Conservation (phyloP, 495 filamentous ascomycete genomes). For the Lasiosphaeriaceae sp. region DNA sequence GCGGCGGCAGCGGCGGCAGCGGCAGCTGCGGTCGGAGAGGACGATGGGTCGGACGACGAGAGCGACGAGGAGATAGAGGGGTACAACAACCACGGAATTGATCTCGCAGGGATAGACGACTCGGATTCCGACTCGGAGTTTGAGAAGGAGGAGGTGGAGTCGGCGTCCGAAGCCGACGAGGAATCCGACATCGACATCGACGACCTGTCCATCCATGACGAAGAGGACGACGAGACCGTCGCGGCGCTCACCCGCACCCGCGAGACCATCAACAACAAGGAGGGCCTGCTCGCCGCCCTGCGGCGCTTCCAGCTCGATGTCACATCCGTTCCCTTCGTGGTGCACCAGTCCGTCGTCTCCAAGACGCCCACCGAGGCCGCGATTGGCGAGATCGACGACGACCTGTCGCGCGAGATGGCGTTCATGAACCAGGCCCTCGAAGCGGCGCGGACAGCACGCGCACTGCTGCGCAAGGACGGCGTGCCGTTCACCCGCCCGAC, state of each 20-base stretch:
- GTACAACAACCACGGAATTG: conserved; percentile 30
- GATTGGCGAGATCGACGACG: conserved; percentile 75
- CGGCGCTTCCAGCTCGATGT: conserved; percentile 68
- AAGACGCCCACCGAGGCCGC: conserved; percentile 43
- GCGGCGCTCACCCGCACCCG: conserved; percentile 72
- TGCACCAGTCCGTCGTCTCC: conserved; percentile 52
- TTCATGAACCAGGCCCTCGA: conserved; percentile 90
- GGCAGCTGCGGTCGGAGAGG: conserved; percentile 38
- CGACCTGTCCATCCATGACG: conserved; percentile 61
- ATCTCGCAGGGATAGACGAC: conserved; percentile 30
- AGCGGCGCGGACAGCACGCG: conserved; percentile 67
- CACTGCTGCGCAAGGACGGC: conserved; percentile 72
- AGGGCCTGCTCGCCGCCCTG: conserved; percentile 71
- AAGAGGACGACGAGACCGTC: conserved; percentile 78
- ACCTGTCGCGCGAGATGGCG: conserved; percentile 80
- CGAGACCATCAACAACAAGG: conserved; percentile 94
- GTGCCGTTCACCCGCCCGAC: conserved; percentile 80
- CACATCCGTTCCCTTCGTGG: conserved; percentile 49
- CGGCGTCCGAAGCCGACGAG: conserved; percentile 64
- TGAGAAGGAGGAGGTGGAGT: conserved; percentile 64
- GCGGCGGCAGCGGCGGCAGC: conserved; percentile 27
- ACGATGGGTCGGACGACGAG: conserved; percentile 20
- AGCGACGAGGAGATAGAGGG: conserved; percentile 27
- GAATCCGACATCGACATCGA: conserved; percentile 79
- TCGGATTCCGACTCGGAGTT: conserved; percentile 35